phyloP scores from a whole-genome alignment of 768 basidiomycete species.

The Chalciporus chontae region DNA sequence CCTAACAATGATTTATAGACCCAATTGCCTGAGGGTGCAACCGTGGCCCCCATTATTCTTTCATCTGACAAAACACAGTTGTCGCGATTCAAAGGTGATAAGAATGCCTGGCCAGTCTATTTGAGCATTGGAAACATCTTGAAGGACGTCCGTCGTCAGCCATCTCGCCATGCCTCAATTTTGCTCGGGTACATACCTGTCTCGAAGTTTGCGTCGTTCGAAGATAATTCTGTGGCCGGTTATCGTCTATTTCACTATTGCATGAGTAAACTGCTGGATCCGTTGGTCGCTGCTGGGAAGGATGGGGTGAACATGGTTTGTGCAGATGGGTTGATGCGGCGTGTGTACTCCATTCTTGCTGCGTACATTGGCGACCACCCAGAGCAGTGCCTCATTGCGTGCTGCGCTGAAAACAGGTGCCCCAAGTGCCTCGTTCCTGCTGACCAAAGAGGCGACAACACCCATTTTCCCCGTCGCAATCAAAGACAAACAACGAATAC shows the following conservation, averaged over 20 bases:
- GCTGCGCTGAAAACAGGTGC: constrained; percentile 11
- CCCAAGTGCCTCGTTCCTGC: constrained; percentile 1
- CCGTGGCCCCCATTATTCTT: too few relatives aligned
- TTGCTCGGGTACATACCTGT: constrained; percentile 36
- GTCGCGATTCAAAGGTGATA: too few relatives aligned
- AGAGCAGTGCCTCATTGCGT: constrained; percentile 14
- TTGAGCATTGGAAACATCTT: too few relatives aligned
- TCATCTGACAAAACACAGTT: too few relatives aligned
- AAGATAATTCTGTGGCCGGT: constrained; percentile 11
- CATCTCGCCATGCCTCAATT: constrained; percentile 25
- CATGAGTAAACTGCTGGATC: constrained; percentile 10
- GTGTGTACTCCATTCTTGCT: constrained; percentile 1
- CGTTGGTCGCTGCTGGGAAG: constrained; percentile 7
- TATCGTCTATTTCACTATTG: constrained; percentile 35
- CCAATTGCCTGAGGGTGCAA: too few relatives aligned
- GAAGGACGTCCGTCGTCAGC: too few relatives aligned
- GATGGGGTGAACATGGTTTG: constrained; percentile 9
- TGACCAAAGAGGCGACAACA: too few relatives aligned
- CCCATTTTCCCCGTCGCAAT: neutral
- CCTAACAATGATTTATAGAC: neutral
- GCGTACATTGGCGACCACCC: constrained; percentile 12
- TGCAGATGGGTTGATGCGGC: constrained; percentile 4
- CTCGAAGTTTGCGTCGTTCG: neutral
- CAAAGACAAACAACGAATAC: constrained; percentile 39
- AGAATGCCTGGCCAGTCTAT: too few relatives aligned